Evolutionary conservation across 768 basidiomycete genomes (phyloP).

Genomic region (Lactarius hatsudake): DNA sequence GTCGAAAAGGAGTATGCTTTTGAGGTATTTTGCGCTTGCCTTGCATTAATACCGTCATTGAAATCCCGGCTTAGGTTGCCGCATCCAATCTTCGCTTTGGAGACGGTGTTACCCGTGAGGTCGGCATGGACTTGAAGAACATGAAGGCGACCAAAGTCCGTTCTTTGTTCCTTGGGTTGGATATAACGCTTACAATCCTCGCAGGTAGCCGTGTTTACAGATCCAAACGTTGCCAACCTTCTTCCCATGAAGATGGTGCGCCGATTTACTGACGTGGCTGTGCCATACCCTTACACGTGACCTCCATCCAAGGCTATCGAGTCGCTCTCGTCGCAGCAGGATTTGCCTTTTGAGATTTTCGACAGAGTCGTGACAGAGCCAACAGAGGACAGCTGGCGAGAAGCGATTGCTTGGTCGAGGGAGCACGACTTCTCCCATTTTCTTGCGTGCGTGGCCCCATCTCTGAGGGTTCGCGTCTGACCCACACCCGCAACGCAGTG

Average conservation of each 20-base stretch:
- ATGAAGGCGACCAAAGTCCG: constrained; percentile 85
- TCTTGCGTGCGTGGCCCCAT: constrained; percentile 59
- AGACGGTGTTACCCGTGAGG: constrained; percentile 84
- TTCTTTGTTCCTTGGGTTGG: neutral
- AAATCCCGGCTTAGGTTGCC: constrained; percentile 52
- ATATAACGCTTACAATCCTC: neutral
- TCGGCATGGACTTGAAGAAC: constrained; percentile 93
- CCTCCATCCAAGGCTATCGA: constrained; percentile 56
- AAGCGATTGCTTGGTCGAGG: constrained; percentile 87
- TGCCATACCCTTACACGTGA: constrained; percentile 5
- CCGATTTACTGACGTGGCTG: constrained; percentile 18
- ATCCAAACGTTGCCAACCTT: constrained; percentile 78
- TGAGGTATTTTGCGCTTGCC: constrained; percentile 49
- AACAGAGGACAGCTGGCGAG: constrained; percentile 84
- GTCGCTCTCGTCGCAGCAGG: constrained; percentile 72
- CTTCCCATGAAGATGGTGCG: constrained; percentile 78
- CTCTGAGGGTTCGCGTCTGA: neutral
- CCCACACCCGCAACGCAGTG: constrained; percentile 41
- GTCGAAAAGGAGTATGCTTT: constrained; percentile 90
- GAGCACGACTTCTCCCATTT: constrained; percentile 90
- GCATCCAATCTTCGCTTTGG: constrained; percentile 88
- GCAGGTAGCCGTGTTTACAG: constrained; percentile 92
- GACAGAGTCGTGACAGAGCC: constrained; percentile 85
- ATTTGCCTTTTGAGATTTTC: constrained; percentile 78
- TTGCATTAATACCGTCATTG: neutral